Evolutionary conservation across 140 eudicot genomes (phyloP).

Genomic region (Ambrosia hybrid): DNA sequence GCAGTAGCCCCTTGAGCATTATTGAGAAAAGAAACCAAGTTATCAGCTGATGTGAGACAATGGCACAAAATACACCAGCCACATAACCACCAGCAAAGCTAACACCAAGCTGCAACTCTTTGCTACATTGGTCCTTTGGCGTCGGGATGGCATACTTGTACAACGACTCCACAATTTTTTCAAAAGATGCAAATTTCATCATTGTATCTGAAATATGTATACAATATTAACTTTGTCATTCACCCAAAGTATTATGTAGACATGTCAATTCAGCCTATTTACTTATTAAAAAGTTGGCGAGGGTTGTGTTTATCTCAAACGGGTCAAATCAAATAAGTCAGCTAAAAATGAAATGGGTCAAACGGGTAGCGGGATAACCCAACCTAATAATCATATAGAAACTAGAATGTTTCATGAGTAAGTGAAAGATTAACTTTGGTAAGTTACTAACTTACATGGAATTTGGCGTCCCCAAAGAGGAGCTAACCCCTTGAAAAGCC

Average conservation of each 20-base stretch:
- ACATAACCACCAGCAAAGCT: constrained; percentile 96
- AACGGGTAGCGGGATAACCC: neutral
- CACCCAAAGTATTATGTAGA: neutral
- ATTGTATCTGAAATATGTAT: constrained; percentile 60
- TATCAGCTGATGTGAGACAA: constrained; percentile 96
- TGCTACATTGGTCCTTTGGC: constrained; percentile 87
- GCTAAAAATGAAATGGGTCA: neutral
- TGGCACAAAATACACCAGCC: constrained; percentile 88
- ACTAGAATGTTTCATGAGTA: neutral
- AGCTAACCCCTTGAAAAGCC: constrained; percentile 75
- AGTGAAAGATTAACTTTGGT: neutral
- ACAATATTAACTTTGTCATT: neutral
- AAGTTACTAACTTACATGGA: constrained; percentile 58
- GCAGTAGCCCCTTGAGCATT: constrained; percentile 86
- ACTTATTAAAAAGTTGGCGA: neutral
- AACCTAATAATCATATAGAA: no score
- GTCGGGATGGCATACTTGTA: constrained; percentile 78
- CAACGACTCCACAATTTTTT: constrained; percentile 69
- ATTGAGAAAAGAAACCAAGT: constrained; percentile 90
- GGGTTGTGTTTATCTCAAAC: neutral
- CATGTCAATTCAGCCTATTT: neutral
- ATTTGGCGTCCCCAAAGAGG: constrained; percentile 98
- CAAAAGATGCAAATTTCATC: constrained; percentile 96
- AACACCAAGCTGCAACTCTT: constrained; percentile 74
- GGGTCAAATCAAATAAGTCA: neutral